Evolutionary conservation across 176 grass and related monocot species (phyloP).

Genomic region (Calamus simplicifolius): DNA sequence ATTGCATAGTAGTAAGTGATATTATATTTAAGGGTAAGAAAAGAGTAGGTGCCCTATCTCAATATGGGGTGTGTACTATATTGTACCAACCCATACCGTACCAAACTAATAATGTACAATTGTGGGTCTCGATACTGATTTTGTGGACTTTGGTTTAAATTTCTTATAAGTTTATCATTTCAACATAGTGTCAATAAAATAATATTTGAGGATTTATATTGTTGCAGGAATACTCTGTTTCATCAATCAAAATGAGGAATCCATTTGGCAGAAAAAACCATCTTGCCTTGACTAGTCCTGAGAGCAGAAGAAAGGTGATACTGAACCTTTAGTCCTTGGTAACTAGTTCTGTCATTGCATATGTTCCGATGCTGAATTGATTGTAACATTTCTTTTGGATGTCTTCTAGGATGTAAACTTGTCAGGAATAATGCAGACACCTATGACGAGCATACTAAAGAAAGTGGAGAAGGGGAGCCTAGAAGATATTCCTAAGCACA

Average conservation of each 20-base stretch:
- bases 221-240: slow-evolving; percentile 66
- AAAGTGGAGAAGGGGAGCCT: slow-evolving; percentile 56
- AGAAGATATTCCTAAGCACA: slow-evolving; percentile 59
- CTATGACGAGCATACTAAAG: slow-evolving; percentile 62
- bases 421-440: slow-evolving; percentile 57
- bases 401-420: slow-evolving; percentile 60
- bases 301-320: slow-evolving; percentile 72
- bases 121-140: too few relatives aligned
- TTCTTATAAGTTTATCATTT: too few relatives aligned
- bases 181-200: too few relatives aligned
- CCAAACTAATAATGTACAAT: too few relatives aligned
- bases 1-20: too few relatives aligned
- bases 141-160: too few relatives aligned
- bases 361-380: not conserved
- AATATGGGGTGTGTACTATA: too few relatives aligned
- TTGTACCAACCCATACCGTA: too few relatives aligned
- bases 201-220: too few relatives aligned
- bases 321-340: slow-evolving; percentile 6
- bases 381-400: slow-evolving; percentile 19
- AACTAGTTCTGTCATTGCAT: not conserved
- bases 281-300: slow-evolving; percentile 50
- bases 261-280: slow-evolving; percentile 65
- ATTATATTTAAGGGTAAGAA: too few relatives aligned
- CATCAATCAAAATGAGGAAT: slow-evolving; percentile 67
- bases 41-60: too few relatives aligned